These are phyloP conservation scores for Geranomyces michiganensis DNA, from an alignment of 192 early-diverging fungal species.

Conservation along the genomic window DNA sequence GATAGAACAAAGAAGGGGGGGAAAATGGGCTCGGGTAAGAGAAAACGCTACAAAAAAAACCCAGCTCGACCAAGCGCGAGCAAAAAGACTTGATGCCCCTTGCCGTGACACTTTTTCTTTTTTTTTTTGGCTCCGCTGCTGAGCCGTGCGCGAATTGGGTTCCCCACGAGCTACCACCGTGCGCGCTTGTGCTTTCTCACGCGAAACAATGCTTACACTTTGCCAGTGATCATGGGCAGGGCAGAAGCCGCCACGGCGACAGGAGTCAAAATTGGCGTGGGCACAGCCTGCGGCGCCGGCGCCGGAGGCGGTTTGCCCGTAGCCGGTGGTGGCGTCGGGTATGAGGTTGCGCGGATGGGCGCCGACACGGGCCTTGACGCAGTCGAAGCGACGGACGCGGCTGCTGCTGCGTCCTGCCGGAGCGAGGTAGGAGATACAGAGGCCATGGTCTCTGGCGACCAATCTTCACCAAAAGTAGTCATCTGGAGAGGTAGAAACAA, in stretches of 20 bases:
- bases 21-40: too few relatives aligned
- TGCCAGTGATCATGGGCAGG: neutral
- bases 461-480: neutral
- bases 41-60: too few relatives aligned
- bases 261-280: neutral
- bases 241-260: conserved; percentile 3
- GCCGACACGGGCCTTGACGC: neutral
- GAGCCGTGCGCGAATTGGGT: too few relatives aligned
- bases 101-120: too few relatives aligned
- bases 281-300: neutral
- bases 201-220: neutral
- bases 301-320: neutral
- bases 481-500: neutral
- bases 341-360: neutral
- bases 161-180: too few relatives aligned
- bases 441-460: neutral
- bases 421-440: neutral
- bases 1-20: too few relatives aligned
- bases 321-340: conserved; percentile 1
- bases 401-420: too few relatives aligned
- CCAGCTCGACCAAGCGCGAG: too few relatives aligned
- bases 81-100: too few relatives aligned
- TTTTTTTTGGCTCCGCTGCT: too few relatives aligned
- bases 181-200: too few relatives aligned
- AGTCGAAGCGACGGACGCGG: neutral